phyloP scores from a whole-genome alignment of 2,329 filamentous ascomycete species.

The Neopestalotiopsis rosae region DNA sequence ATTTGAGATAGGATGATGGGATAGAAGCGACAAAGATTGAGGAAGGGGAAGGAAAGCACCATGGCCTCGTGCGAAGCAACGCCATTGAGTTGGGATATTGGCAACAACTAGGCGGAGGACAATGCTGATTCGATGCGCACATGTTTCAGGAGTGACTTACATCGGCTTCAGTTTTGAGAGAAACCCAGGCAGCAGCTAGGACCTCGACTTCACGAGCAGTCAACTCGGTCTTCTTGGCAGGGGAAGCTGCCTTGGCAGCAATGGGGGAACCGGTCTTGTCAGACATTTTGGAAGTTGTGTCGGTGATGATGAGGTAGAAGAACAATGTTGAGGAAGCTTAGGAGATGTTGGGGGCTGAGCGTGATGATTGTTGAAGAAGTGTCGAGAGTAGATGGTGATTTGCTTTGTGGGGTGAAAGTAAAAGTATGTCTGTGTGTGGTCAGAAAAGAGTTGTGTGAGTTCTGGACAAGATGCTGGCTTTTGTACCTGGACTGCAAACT shows the following conservation, averaged over 20 bases:
- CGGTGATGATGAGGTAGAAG: not conserved
- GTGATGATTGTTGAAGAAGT: not conserved
- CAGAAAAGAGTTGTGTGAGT: too few species aligned
- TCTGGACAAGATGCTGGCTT: too few species aligned
- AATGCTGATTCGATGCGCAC: not conserved
- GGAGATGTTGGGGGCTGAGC: not conserved
- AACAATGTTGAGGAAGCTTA: not conserved
- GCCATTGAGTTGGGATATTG: not conserved
- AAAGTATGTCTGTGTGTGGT: too few species aligned
- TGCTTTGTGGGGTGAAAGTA: too few species aligned
- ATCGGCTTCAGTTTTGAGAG: constrained; percentile 8
- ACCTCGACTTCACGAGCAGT: constrained; percentile 12
- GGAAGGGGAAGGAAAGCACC: not conserved
- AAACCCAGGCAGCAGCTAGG: constrained; percentile 9
- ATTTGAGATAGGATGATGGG: not conserved
- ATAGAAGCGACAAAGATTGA: not conserved
- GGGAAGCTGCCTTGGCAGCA: not conserved
- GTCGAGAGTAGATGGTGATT: too few species aligned
- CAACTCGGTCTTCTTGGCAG: constrained; percentile 13
- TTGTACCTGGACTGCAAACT: not conserved
- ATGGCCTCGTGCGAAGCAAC: not conserved
- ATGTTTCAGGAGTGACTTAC: constrained; percentile 4
- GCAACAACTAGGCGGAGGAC: not conserved
- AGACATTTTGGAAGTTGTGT: not conserved
- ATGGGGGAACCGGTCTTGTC: constrained; percentile 6